Evolutionary conservation across 2,329 filamentous ascomycete genomes (phyloP), one percentile per base, ranked within the genome.

Genomic region (Xylariaceae sp.): DNA sequence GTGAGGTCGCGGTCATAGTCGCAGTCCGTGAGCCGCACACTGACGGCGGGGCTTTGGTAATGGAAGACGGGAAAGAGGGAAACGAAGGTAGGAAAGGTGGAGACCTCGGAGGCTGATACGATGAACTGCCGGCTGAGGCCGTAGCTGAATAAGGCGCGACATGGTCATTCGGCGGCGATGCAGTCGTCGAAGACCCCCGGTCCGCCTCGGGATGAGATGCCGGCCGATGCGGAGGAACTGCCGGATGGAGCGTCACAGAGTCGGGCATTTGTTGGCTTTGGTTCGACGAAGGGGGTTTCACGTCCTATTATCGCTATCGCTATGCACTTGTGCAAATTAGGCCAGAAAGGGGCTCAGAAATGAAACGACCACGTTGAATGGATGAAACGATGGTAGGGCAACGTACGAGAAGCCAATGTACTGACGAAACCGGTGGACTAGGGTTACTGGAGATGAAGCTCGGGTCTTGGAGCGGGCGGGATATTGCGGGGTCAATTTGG

Each of bases 401-500:
- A 13, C 23, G 34, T 51, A 34, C 39, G 42, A 17, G 55, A 57
- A 55, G 47, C 50, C 49, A 50, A 23, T n/a, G 34, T 15, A 51
- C 23, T 35, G 23, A 35, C 8, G 13, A n/a, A 51, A 35, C 18
- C 49, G 23, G 11, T n/a, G 11, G 49, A 15, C 57, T n/a, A 60
- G 55, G 56, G 59, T 59, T 57, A 65, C 65, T 61, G 56, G 58
- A 60, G 57, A 48, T 23, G 55, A 56, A 64, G 65, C 63, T 64
- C 58, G 35, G 54, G 55, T 55, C 42, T 55, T 65, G 57, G 62
- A 66, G 62, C 49, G 61, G 62, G 50, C 49, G 64, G 59, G 62
- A 55, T 62, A 66, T 58, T 62, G 68, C 67, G 68, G 68, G 68
- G 68, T 68, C 56, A 45, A 57, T 56, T 51, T 51, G 15, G 49